These are phyloP conservation scores for Phycomyces nitens DNA, from an alignment of 192 early-diverging fungal species.

Conservation along the genomic window DNA sequence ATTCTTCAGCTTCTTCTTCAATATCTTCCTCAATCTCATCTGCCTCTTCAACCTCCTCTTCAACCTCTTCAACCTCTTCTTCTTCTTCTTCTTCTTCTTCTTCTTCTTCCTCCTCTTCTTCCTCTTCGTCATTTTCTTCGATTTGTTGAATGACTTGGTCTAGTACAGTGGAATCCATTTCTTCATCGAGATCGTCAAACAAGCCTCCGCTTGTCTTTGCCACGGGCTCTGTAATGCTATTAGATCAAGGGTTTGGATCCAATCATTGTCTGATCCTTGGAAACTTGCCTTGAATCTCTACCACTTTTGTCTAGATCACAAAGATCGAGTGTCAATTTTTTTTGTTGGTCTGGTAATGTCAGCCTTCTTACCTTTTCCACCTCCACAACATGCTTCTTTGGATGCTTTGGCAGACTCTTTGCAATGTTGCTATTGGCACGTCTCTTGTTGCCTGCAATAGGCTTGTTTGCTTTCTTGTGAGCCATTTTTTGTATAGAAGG, in stretches of 20 bases:
- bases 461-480: too few species aligned
- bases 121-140: background rate
- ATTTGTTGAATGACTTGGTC: conserved; percentile 11
- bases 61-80: background rate
- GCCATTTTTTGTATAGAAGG: too few species aligned
- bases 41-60: background rate
- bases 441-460: too few species aligned
- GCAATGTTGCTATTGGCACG: too few species aligned
- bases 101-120: conserved; percentile 7
- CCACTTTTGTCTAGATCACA: background rate
- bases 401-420: too few species aligned
- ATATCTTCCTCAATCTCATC: conserved; percentile 3
- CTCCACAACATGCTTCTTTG: too few species aligned
- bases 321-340: background rate
- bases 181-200: conserved; percentile 28
- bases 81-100: conserved; percentile 1
- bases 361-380: too few species aligned
- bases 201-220: conserved; percentile 9
- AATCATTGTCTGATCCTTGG: background rate
- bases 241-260: background rate
- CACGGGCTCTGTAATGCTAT: background rate
- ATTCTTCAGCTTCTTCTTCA: background rate
- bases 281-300: background rate
- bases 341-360: background rate
- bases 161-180: conserved; percentile 19